Evolutionary conservation across 179 eudicot species (phyloP).

Genomic region (Heliamphora pulchella): DNA sequence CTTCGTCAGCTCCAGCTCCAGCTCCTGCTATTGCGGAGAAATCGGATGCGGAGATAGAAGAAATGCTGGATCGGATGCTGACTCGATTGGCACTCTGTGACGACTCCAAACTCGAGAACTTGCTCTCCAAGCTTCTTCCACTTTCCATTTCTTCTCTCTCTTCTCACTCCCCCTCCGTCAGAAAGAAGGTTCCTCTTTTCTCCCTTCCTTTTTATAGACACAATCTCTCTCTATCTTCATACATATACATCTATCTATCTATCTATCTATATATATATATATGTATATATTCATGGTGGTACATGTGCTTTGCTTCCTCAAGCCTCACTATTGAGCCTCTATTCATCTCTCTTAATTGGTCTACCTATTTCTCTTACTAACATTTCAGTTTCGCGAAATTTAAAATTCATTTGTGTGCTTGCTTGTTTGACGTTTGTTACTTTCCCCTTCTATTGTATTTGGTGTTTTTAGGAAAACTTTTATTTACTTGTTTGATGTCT

Average conservation of each 20-base stretch:
- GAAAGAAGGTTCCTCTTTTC: slow-evolving; percentile 54
- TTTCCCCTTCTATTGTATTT: not conserved
- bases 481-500: too few species aligned
- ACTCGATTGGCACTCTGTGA: slow-evolving; percentile 86
- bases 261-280: too few species aligned
- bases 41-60: slow-evolving; percentile 63
- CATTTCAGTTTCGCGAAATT: not conserved
- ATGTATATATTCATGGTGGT: not conserved
- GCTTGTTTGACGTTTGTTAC: too few species aligned
- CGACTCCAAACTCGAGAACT: slow-evolving; percentile 63
- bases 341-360: not conserved
- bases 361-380: not conserved
- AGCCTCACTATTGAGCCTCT: not conserved
- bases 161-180: slow-evolving; percentile 43
- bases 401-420: not conserved
- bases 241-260: too few species aligned
- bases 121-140: slow-evolving; percentile 81
- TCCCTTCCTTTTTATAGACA: not conserved
- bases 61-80: slow-evolving; percentile 74
- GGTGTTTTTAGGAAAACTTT: too few species aligned
- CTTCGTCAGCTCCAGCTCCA: slow-evolving; percentile 17
- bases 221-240: not conserved
- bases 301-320: not conserved
- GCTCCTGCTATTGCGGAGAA: slow-evolving; percentile 28
- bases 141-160: slow-evolving; percentile 64